Conservation (phyloP, 306 rosid species). For the Malus asiatica region DNA sequence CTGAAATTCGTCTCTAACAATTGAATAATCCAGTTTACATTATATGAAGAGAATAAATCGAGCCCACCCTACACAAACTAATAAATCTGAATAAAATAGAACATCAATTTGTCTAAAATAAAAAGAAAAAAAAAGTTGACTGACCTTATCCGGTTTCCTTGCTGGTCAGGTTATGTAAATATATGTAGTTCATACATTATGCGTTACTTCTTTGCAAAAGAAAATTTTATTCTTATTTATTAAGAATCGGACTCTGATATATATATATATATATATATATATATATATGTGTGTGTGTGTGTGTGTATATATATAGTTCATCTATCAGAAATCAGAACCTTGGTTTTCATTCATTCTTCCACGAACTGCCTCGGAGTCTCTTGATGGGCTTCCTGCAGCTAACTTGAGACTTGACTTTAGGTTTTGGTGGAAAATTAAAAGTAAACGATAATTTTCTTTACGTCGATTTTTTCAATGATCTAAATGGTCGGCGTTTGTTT, state of each 20-base stretch:
- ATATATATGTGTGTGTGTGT: too few species aligned
- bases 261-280: too few species aligned
- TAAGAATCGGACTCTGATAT: neutral
- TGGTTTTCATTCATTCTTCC: neutral
- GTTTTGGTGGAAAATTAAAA: neutral
- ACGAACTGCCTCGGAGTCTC: neutral
- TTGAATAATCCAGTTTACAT: too few species aligned
- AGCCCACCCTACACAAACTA: too few species aligned
- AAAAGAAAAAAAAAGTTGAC: neutral
- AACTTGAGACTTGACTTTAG: neutral
- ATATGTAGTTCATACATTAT: neutral
- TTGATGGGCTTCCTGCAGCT: neutral
- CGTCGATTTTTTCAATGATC: neutral
- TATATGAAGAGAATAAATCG: too few species aligned
- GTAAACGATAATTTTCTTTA: neutral
- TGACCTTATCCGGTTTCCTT: neutral
- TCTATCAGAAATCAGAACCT: neutral
- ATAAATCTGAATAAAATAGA: too few species aligned
- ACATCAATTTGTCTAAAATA: neutral
- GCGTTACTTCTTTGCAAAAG: neutral
- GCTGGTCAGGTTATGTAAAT: neutral
- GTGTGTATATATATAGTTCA: too few species aligned
- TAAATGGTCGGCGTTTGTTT: constrained; percentile 8
- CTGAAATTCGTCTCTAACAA: too few species aligned
- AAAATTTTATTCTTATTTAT: neutral